Percentiles rank a stretch among this genome's conserved stretches.
Evolutionary conservation across 192 early-diverging fungal species (phyloP).

Genomic region (Paraglomus brasilianum): DNA sequence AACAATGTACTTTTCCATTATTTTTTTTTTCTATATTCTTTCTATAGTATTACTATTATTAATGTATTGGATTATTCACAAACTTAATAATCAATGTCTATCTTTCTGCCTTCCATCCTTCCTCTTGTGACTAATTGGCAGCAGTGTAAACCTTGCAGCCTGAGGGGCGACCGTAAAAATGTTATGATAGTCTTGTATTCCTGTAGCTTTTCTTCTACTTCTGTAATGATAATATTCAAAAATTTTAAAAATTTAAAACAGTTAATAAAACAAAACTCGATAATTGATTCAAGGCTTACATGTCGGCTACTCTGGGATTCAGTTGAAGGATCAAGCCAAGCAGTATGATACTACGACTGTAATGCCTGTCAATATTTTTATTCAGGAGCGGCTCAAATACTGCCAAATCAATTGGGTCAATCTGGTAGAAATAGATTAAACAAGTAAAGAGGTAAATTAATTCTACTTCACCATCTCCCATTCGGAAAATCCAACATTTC

Average conservation of each 20-base stretch:
- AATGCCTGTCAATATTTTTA: conserved; percentile 57
- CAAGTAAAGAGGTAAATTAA: background rate
- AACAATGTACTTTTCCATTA: too few species aligned
- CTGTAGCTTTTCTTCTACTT: conserved; percentile 42
- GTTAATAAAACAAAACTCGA: background rate
- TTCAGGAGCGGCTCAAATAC: conserved; percentile 50
- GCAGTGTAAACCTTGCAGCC: conserved; percentile 55
- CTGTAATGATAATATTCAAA: background rate
- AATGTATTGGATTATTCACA: too few species aligned
- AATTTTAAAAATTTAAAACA: background rate
- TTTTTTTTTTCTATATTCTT: too few species aligned
- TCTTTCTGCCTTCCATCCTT: too few species aligned
- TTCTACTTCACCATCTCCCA: background rate
- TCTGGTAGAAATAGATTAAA: conserved; percentile 41
- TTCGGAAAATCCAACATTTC: background rate
- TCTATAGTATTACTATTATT: too few species aligned
- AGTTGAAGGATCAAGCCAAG: conserved; percentile 52
- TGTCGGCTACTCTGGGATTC: conserved; percentile 42
- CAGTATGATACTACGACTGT: conserved; percentile 51
- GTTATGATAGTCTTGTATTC: conserved; percentile 51
- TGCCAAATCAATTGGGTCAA: conserved; percentile 67
- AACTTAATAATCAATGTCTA: too few species aligned
- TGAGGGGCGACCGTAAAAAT: conserved; percentile 53
- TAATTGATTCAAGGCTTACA: conserved; percentile 42
- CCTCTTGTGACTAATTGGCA: conserved; percentile 51